Base-by-base conservation (phyloP, 768 basidiomycete genomes). In the Vararia minispora region DNA sequence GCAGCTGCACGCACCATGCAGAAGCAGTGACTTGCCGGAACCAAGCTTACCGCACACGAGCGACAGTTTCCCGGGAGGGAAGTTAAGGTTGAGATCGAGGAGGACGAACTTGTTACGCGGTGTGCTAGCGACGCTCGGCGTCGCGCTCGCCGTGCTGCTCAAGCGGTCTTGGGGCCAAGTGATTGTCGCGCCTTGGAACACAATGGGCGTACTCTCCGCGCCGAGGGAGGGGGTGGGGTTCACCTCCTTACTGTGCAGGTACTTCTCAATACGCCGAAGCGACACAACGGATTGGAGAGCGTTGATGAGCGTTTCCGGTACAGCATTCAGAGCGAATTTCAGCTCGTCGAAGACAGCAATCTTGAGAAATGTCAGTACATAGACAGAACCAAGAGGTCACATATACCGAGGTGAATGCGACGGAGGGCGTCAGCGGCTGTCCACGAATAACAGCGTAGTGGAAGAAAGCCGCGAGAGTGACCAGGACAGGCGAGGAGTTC, bases 301-400 rank as follows among this genome's bases (percentile, higher is more conserved):
- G 51, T 88, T 86, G 57, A 95, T 88, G 52, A 92, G 78, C 0
- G 87, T 89, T 56, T 92, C 89, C 0, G 91, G 91, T 5, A 95
- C 69, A 1, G 82, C 83, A 49, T 81, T 89, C 38, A 94, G 68
- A 5, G 83, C 86, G 48, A 80, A 92, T 52, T 83, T 82, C 71
- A 94, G 76, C 59, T 91, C 86, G 36, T 71, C 69, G 60, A 94
- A 92, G 14, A 94, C 88, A 31, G 68, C 59, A 30, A 71, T 68
- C 61, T 68, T 42, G 7, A 31, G 21, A 23, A 37, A 13, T 29
- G 28, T 29, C 6, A 29, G 12, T 25, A 39, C 3, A 35, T 34
- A 22, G 12, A 24, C 31, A 20, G 34, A 18, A 2, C 33, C 17
- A 22, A n/a, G 24, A 29, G 14, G 13, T n/a, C 3, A 32, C 14